A percentile compares a stretch with the other conserved stretches of the same genome.
These are phyloP conservation scores for Trichomonascaceae sp. DNA, from an alignment of 1,139 yeast species.

Conservation along the genomic window DNA sequence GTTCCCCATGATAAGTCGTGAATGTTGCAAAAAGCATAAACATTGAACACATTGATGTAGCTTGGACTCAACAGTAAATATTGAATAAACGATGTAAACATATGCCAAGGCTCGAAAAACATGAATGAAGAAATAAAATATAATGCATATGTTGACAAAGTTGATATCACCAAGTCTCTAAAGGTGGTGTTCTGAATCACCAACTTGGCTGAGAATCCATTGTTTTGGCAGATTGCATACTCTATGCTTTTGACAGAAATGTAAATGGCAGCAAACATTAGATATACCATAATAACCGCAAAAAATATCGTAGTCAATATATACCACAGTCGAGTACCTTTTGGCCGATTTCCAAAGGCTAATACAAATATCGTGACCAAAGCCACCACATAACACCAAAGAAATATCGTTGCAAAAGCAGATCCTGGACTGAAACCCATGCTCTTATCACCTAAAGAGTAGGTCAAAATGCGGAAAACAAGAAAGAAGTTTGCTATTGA, in stretches of 20 bases:
- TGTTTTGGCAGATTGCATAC: conserved; percentile 36
- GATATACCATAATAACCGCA: conserved; percentile 86
- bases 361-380: conserved; percentile 86
- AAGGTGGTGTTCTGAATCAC: conserved; percentile 59
- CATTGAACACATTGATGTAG: conserved; percentile 71
- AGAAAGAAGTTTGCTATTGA: conserved; percentile 70
- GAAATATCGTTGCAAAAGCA: conserved; percentile 67
- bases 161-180: conserved; percentile 81
- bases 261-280: conserved; percentile 82
- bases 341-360: conserved; percentile 91
- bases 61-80: conserved; percentile 68
- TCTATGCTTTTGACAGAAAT: conserved; percentile 71
- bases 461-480: conserved; percentile 69
- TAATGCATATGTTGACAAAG: conserved; percentile 75
- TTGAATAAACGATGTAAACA: conserved; percentile 67
- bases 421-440: conserved; percentile 65
- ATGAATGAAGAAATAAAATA: conserved; percentile 71
- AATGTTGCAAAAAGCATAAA: conserved; percentile 81
- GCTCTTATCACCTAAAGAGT: conserved; percentile 53
- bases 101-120: conserved; percentile 74
- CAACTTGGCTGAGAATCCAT: conserved; percentile 41
- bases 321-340: conserved; percentile 81
- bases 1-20: conserved; percentile 99
- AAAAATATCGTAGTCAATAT: conserved; percentile 80
- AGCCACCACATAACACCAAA: conserved; percentile 87